These are phyloP conservation scores for Ogataea nakhonphanomensis DNA, from an alignment of 805 yeast genomes.

Conservation along the genomic window DNA sequence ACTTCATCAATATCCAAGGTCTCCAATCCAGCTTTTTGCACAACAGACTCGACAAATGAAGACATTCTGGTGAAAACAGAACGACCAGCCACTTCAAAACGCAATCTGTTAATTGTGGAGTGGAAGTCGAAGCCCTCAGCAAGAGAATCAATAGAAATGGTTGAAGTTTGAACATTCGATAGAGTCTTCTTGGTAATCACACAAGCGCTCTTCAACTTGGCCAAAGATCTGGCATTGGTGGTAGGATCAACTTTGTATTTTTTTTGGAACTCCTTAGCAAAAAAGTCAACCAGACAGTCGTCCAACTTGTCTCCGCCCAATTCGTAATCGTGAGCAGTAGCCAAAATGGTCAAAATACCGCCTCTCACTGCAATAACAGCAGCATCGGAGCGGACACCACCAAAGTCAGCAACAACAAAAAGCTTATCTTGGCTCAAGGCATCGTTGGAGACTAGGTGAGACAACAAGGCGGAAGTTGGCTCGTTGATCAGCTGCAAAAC, in stretches of 20 bases:
- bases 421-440: slow-evolving; percentile 60
- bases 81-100: slow-evolving; percentile 86
- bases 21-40: slow-evolving; percentile 81
- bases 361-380: slow-evolving; percentile 92
- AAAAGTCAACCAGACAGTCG: slow-evolving; percentile 70
- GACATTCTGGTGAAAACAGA: slow-evolving; percentile 72
- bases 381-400: slow-evolving; percentile 93
- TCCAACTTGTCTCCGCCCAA: slow-evolving; percentile 91
- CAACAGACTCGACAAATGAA: slow-evolving; percentile 67
- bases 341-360: slow-evolving; percentile 84
- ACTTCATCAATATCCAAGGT: slow-evolving; percentile 87
- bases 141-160: slow-evolving; percentile 90
- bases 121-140: slow-evolving; percentile 94
- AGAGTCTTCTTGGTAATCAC: slow-evolving; percentile 85
- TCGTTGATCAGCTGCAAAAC: slow-evolving; percentile 88
- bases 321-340: slow-evolving; percentile 76
- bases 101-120: slow-evolving; percentile 87
- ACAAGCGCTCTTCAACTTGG: slow-evolving; percentile 83
- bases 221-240: slow-evolving; percentile 75
- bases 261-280: slow-evolving; percentile 93
- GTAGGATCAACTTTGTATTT: slow-evolving; percentile 79
- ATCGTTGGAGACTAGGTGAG: slow-evolving; percentile 61
- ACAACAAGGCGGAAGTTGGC: slow-evolving; percentile 86
- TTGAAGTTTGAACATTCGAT: slow-evolving; percentile 82
- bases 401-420: slow-evolving; percentile 92